Base-by-base conservation (phyloP, 148 eudicot species). In the Fagopyrum tataricum region DNA sequence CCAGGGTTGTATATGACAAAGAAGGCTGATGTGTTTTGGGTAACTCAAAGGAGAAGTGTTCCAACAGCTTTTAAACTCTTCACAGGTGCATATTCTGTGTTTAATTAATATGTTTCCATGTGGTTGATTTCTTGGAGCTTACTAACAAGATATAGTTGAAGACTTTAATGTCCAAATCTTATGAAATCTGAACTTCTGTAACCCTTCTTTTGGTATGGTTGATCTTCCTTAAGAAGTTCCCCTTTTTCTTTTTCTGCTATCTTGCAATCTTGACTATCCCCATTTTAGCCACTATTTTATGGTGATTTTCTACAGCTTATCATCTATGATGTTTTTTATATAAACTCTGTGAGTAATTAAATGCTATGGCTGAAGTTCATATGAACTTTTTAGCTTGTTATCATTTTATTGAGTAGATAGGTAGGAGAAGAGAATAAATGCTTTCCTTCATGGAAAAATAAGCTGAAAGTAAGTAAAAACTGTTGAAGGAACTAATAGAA, bases 31-130 rank as follows among this genome's bases (percentile, higher is more conserved):
- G 90, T 94, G 41, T 91, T 89, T 56, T 89, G 92, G 98, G 82
- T 91, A 67, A 86, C 92, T 43, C 97, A 93, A 78, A 69, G 92
- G 26, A 85, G 98, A 79, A 93, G 98, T 82, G 89, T 91, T 72
- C 98, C 98, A 3, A 82, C 98, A 8, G 97, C 98, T 23, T 93
- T 87, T 73, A 93, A 91, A 76, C 94, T 93, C 74, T 93, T 93
- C 80, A 89, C 95, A 86, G 98, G 98, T 93, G 70, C 79, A 58
- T 40, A 73, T 70, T 79, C 44, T 70, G 31, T 42, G 3, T 42
- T 69, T 23, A 2, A 10, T 37, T 69, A 6, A 21, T 42, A 2
- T 21, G 14, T 69, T 3, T 18, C 40, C 44, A 1, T 20, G 49
- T 70, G 72, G 18, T 43, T 70, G 52, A 18, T 42, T 44, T 70